phyloP scores from a whole-genome alignment of 495 filamentous ascomycete genomes.

The Cladorrhinum samala region DNA sequence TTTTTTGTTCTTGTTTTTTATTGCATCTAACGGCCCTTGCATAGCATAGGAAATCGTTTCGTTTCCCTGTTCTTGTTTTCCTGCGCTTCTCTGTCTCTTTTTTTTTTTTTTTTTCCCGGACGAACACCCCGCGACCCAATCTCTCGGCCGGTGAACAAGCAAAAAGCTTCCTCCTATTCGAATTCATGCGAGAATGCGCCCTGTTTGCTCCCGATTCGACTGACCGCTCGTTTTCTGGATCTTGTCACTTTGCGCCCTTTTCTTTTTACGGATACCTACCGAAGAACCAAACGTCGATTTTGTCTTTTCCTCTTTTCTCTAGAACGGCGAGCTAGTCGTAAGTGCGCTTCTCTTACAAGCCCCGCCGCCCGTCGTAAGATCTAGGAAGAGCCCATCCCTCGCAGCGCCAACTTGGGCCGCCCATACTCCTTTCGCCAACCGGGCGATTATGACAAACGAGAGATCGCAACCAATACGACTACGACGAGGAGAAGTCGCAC shows the following conservation, averaged over 20 bases:
- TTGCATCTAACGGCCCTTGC: background rate
- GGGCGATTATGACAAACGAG: background rate
- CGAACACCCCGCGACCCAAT: background rate
- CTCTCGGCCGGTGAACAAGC: background rate
- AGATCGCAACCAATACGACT: background rate
- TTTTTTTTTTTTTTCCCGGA: background rate
- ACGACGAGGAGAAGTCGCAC: background rate
- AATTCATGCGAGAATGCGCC: too few relatives aligned
- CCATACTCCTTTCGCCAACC: background rate
- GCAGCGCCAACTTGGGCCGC: background rate
- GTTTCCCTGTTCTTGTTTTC: too few relatives aligned
- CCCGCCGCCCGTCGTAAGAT: background rate
- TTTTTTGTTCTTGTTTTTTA: too few relatives aligned
- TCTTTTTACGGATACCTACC: background rate
- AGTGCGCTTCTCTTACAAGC: background rate
- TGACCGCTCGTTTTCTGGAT: background rate
- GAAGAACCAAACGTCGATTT: background rate
- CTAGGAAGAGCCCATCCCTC: background rate
- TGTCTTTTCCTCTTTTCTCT: too few relatives aligned
- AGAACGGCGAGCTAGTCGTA: too few relatives aligned
- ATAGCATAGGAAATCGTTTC: background rate
- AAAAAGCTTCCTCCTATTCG: too few relatives aligned
- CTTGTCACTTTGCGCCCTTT: background rate
- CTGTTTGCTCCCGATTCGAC: background rate
- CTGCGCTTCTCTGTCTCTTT: too few relatives aligned